Conservation (phyloP, 306 rosid genomes). For the Gastrolobium villosum region DNA sequence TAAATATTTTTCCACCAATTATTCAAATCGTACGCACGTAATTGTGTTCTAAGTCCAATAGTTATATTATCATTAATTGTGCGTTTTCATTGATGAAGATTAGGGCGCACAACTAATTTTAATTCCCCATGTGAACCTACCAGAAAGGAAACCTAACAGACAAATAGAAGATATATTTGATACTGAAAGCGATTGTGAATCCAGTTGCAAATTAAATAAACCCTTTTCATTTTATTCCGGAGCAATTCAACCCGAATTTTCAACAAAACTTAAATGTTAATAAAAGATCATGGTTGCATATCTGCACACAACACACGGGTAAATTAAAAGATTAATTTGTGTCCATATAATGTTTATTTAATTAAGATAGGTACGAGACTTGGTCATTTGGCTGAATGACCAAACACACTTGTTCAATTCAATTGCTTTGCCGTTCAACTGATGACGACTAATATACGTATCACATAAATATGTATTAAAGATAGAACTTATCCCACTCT, state of each 20-base stretch:
- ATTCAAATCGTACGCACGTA: not conserved
- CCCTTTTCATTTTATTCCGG: not conserved
- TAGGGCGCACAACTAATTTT: not conserved
- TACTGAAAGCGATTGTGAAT: constrained; percentile 11
- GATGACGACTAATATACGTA: not conserved
- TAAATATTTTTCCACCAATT: not conserved
- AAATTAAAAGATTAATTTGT: not conserved
- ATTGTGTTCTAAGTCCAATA: not conserved
- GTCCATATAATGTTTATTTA: not conserved
- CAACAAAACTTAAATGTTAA: constrained; percentile 6
- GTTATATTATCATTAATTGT: not conserved
- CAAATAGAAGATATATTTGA: constrained; percentile 20
- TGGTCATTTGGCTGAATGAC: constrained; percentile 34
- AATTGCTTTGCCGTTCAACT: constrained; percentile 22
- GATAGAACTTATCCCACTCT: constrained; percentile 18
- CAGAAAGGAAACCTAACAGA: not conserved
- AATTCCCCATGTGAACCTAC: not conserved
- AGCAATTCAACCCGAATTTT: not conserved
- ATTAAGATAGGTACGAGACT: not conserved
- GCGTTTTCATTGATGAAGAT: not conserved
- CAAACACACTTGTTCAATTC: constrained; percentile 3
- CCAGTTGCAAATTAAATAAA: not conserved
- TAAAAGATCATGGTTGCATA: not conserved
- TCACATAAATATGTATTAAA: not conserved
- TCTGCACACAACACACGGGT: not conserved